Base-by-base conservation (phyloP, 305 asterid species). In the Fraxinus albicans region DNA sequence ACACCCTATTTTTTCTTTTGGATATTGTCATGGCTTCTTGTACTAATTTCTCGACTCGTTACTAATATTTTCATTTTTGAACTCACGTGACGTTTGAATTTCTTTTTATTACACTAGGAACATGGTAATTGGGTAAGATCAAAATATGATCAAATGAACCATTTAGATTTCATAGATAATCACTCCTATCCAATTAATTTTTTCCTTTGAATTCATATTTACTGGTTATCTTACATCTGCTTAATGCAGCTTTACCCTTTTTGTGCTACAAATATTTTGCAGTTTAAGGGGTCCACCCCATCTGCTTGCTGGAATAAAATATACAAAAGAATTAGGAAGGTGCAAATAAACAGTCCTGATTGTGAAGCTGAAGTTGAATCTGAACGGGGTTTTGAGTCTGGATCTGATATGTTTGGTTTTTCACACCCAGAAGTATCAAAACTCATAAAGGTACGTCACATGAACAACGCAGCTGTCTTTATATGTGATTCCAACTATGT, bases 241-340 rank as follows among this genome's bases (percentile, higher is more conserved):
- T 72, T 9, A 58, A 42, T 79, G 77, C 77, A 55, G 74, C 42
- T 74, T 74, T 77, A 55, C 70, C 40, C 79, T 58, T 58, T 63
- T 77, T 53, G 77, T 80, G 83, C 78, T 50, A 77, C 79, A 44
- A 73, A 19, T 19, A 2, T 58, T 58, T 58, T 58, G 69, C 27
- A 58, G 69, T 58, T 58, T 19, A 90, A 83, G 77, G 99, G 99
- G 79, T 81, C 95, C 38, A 93, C 93, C 78, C 98, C 99, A 83
- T 88, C 93, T 80, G 94, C 95, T 83, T 93, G 97, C 92, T 95
- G 99, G 99, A 93, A 88, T 78, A 93, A 92, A 87, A 94, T 95
- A 80, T 93, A 89, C 90, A 88, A 91, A 87, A 90, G 89, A 86
- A 89, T 95, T 79, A 90, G 87, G 91, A 87, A 81, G 87, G 83